Evolutionary conservation across 2,329 filamentous ascomycete genomes (phyloP).

Genomic region (Thielaviopsis ethacetica): DNA sequence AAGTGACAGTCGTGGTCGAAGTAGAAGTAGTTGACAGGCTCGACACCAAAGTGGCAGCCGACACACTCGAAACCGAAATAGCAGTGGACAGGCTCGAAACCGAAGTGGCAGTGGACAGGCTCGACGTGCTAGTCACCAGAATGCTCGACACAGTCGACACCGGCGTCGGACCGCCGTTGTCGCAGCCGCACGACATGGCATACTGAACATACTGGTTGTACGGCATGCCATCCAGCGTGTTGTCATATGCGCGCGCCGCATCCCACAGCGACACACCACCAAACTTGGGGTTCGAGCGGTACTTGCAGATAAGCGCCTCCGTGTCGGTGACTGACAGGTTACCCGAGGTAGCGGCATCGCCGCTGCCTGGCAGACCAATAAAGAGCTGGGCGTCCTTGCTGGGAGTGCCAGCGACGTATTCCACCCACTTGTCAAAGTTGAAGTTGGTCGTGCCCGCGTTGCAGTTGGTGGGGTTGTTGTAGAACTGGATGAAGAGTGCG

Average conservation of each 20-base stretch:
- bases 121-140: slow-evolving; percentile 4
- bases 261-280: slow-evolving; percentile 33
- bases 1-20: slow-evolving; percentile 7
- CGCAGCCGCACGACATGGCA: slow-evolving; percentile 23
- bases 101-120: slow-evolving; percentile 2
- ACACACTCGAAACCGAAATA: neutral
- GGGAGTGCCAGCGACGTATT: slow-evolving; percentile 19
- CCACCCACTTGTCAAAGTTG: slow-evolving; percentile 29
- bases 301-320: slow-evolving; percentile 23
- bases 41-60: neutral
- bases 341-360: slow-evolving; percentile 15
- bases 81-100: slow-evolving; percentile 11
- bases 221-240: slow-evolving; percentile 19
- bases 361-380: slow-evolving; percentile 25
- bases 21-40: slow-evolving; percentile 9
- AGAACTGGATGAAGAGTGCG: slow-evolving; percentile 31
- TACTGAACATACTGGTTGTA: slow-evolving; percentile 24
- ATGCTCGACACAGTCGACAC: slow-evolving; percentile 13
- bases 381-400: slow-evolving; percentile 29
- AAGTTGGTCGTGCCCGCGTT: slow-evolving; percentile 20
- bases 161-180: slow-evolving; percentile 16
- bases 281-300: slow-evolving; percentile 23
- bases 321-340: slow-evolving; percentile 22
- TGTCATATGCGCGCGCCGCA: slow-evolving; percentile 20
- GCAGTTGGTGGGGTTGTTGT: slow-evolving; percentile 26